Percentiles rank a stretch among this genome's conserved stretches.
Evolutionary conservation across 1,139 yeast species (phyloP).

Genomic region (Pneumocystis canis): DNA sequence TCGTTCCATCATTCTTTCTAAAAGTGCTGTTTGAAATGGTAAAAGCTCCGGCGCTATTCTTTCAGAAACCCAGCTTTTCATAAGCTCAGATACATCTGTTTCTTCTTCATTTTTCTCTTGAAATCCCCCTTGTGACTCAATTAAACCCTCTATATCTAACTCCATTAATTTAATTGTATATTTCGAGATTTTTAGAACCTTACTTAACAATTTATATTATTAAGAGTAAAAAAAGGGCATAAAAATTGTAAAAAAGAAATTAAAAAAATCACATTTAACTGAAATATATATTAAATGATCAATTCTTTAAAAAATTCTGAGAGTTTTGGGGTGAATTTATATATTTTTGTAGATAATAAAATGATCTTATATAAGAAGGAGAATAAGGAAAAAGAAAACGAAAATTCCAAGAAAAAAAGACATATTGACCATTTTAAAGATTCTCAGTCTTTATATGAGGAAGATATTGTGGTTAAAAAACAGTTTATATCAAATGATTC

Average conservation of each 20-base stretch:
- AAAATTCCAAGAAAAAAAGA: too few species aligned
- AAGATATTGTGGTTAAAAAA: not conserved
- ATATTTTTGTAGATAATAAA: too few species aligned
- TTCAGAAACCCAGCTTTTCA: slow-evolving; percentile 10
- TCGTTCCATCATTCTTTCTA: slow-evolving; percentile 4
- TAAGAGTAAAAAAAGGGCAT: not conserved
- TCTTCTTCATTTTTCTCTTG: not conserved
- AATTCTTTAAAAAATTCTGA: too few species aligned
- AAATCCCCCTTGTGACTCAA: not conserved
- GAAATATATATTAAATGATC: too few species aligned
- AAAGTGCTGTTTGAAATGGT: slow-evolving; percentile 5
- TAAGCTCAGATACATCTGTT: not conserved
- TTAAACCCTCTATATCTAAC: not conserved
- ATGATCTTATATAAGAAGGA: too few species aligned
- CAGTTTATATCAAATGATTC: not conserved
- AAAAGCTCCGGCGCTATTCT: slow-evolving; percentile 12
- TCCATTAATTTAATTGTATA: not conserved
- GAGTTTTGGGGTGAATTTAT: too few species aligned
- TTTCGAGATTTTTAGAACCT: not conserved
- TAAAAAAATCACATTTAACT: too few species aligned
- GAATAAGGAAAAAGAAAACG: too few species aligned
- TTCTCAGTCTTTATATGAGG: too few species aligned
- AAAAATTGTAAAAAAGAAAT: too few species aligned
- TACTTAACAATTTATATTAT: too few species aligned
- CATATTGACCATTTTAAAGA: not conserved